Evolutionary conservation across 352 stramenopile species (phyloP), one percentile per base, ranked within the genome.

Genomic region (Phytopythium sindhum): DNA sequence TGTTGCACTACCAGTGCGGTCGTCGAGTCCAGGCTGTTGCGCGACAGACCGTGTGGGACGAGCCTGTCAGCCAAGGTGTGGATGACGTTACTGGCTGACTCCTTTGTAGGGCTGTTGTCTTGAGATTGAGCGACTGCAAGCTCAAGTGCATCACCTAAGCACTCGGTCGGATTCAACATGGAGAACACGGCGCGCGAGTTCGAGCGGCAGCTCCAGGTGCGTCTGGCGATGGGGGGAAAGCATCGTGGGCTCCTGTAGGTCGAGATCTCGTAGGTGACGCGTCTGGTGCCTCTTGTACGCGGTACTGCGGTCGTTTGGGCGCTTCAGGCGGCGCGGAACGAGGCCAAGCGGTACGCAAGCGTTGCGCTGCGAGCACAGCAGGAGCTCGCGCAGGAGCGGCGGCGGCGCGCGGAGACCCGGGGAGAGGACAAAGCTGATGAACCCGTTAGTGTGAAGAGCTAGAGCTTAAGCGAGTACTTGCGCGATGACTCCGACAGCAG

Each of bases 331-430:
- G 67, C 70, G 42, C 69, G 51, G 2, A 77, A 54, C 45, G 73
- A 80, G 23, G 67, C 69, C 59, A 80, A 80, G 59, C 61, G 67
- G 45, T 80, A 73, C 47, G 73, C 70, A 3, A 75, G 59, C 59
- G 65, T 66, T 10, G 70, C 67, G 12, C 59, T 80, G 15, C 67
- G 62, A 14, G 28, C 77, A 31, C 69, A 77, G 55, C 72, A 75
- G 50, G 66, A 80, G 41, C 57, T 80, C 51, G 60, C 53, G 56
- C 66, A 61, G 14, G 69, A 77, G 61, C 69, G 66, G 61, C 69
- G 68, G 50, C 70, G 60, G 26, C 70, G 67, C 39, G 19, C 23
- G 15, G 19, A 39, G 21, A 4, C 6, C 11, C 69, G 65, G 28
- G 6, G 17, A 42, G 64, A 61, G 14, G 64, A 58, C 19, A 17